phyloP scores from a whole-genome alignment of 1,284 basidiomycete species.

The Veloboletus limbatus region DNA sequence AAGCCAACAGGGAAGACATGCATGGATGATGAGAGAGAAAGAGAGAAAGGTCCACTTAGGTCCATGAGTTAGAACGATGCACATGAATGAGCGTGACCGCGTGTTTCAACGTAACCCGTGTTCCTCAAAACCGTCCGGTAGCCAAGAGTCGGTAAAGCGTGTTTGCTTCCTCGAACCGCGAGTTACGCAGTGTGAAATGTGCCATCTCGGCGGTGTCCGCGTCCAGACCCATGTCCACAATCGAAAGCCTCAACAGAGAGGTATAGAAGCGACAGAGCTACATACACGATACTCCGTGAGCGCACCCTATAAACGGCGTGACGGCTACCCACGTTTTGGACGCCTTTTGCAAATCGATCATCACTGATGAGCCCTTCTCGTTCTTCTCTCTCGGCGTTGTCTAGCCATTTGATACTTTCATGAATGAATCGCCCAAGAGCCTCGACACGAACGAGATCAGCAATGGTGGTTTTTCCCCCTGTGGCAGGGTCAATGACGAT shows the following conservation, averaged over 20 bases:
- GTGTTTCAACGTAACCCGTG: neutral
- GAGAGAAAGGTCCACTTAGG: too few relatives aligned
- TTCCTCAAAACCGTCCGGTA: constrained; percentile 36
- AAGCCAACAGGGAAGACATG: too few relatives aligned
- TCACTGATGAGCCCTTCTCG: constrained; percentile 62
- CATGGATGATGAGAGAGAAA: constrained; percentile 15
- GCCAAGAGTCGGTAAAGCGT: constrained; percentile 61
- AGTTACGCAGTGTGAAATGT: constrained; percentile 66
- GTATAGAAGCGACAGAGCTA: constrained; percentile 76
- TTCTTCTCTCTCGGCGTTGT: constrained; percentile 61
- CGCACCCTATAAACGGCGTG: neutral
- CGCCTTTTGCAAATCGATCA: constrained; percentile 66
- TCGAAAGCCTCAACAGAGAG: constrained; percentile 59
- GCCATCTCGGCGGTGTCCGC: constrained; percentile 70
- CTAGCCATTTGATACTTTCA: constrained; percentile 63
- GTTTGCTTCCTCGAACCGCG: constrained; percentile 73
- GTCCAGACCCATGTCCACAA: constrained; percentile 59
- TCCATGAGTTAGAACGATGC: neutral
- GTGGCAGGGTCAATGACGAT: constrained; percentile 38
- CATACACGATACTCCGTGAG: constrained; percentile 7
- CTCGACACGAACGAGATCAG: constrained; percentile 58
- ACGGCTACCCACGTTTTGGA: constrained; percentile 57
- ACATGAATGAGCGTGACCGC: neutral
- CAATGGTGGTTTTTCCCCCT: constrained; percentile 53
- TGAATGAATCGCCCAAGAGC: constrained; percentile 68